Evolutionary conservation across 768 basidiomycete genomes (phyloP), one percentile per base, ranked within the genome.

Genomic region (Pholiota conissans): DNA sequence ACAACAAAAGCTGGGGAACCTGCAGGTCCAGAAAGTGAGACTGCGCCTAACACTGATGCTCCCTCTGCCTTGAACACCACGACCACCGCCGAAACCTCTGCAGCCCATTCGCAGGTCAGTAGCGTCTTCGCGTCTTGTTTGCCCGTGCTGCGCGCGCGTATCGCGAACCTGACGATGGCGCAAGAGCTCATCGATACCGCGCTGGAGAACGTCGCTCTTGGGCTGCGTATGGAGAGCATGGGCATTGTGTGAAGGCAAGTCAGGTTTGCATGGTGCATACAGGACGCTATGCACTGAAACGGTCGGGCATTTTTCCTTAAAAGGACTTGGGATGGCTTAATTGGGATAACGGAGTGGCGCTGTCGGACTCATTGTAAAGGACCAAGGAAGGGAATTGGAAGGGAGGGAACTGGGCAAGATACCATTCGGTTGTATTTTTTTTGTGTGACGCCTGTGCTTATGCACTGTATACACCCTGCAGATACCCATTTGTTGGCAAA

Each of bases 181-280:
- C 77, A 77, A 49, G 77, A 80, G 26, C 69, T 84, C 18, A 69
- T 83, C 24, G 78, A 81, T 55, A 75, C 77, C 22, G 77, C 79
- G 13, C 77, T 82, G 45, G 80, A 83, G 64, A 83, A 80, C 56
- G 66, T 76, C 22, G 79, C 76, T 49, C 72, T 80, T 29, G 71
- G 68, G 45, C 62, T 83, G 30, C 70, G 78, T n/a, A 73, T 82
- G 73, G 80, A 82, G 62, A 78, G 78, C 60, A 62, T 82, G 60
- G 78, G 78, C 8, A 55, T 49, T 2, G 59, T 54, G 24, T 66
- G 49, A 60, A 22, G 32, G 11, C n/a, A n/a, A n/a, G n/a, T n/a
- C n/a, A n/a, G n/a, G n/a, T n/a, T n/a, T n/a, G n/a, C n/a, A n/a
- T n/a, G n/a, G n/a, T n/a, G n/a, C n/a, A n/a, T n/a, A n/a, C n/a